These are phyloP conservation scores for Penicillium silybi DNA, from an alignment of 495 filamentous ascomycete genomes.

Conservation along the genomic window DNA sequence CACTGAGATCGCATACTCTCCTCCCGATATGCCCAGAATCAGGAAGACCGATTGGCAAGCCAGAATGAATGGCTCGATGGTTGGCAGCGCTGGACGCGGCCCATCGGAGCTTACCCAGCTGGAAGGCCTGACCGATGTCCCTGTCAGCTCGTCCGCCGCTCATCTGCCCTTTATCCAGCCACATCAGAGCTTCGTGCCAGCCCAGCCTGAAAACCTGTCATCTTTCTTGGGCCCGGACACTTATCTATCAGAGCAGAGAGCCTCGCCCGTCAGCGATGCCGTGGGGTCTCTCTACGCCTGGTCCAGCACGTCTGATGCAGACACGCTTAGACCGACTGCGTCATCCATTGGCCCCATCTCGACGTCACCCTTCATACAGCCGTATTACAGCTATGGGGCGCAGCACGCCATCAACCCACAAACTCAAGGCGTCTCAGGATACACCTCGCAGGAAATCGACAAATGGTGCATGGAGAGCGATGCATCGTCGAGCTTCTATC, in stretches of 20 bases:
- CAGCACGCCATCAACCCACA: neutral
- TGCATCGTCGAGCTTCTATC: conserved; percentile 6
- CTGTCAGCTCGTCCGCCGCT: conserved; percentile 11
- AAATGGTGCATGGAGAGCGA: conserved; percentile 24
- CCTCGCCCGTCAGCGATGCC: conserved; percentile 15
- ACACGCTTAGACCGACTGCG: conserved; percentile 7
- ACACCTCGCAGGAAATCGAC: conserved; percentile 19
- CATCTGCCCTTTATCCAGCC: conserved; percentile 13
- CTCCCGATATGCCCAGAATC: conserved; percentile 6
- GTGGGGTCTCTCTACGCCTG: conserved; percentile 21
- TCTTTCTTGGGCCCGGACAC: conserved; percentile 15
- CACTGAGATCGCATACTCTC: neutral
- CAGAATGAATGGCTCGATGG: neutral
- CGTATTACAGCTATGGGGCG: conserved; percentile 10
- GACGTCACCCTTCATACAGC: conserved; percentile 19
- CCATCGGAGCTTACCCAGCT: conserved; percentile 1
- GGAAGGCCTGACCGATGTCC: conserved; percentile 14
- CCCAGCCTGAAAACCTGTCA: conserved; percentile 4
- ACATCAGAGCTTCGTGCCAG: conserved; percentile 1
- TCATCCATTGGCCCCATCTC: conserved; percentile 6
- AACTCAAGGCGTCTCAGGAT: conserved; percentile 5
- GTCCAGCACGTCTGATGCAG: conserved; percentile 21
- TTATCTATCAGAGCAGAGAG: conserved; percentile 15
- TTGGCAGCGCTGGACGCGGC: conserved; percentile 2
- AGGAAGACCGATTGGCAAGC: neutral